Percentiles rank a stretch among this genome's conserved stretches.
Conservation (phyloP, 345 rosid species). For the Theobroma cacao region DNA sequence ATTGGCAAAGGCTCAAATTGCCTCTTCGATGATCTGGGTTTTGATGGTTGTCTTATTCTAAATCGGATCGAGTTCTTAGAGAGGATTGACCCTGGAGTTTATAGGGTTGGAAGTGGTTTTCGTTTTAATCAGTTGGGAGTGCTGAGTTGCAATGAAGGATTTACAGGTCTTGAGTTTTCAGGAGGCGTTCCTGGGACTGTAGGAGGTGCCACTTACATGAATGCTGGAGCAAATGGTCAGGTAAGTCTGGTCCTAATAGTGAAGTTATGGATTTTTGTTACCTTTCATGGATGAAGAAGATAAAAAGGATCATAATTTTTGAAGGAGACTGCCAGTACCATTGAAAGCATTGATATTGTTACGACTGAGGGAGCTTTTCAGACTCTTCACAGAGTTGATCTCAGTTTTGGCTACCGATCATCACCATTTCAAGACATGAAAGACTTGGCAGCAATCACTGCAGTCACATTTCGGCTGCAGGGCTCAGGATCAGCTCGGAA, state of each 20-base stretch:
- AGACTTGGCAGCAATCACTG: conserved; percentile 31
- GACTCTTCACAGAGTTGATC: conserved; percentile 20
- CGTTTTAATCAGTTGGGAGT: conserved; percentile 27
- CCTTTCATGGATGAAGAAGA: background rate
- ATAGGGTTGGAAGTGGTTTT: conserved; percentile 38
- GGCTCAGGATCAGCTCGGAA: conserved; percentile 22
- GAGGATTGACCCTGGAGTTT: conserved; percentile 24
- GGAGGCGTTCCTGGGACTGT: conserved; percentile 30
- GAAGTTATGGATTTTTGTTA: background rate
- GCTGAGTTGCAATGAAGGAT: conserved; percentile 22
- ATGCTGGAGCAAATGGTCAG: conserved; percentile 35
- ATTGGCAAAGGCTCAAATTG: conserved; percentile 40
- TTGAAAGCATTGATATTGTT: conserved; percentile 25
- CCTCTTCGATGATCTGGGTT: conserved; percentile 38
- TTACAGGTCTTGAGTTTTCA: conserved; percentile 33
- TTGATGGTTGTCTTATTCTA: conserved; percentile 37
- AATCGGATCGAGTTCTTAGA: conserved; percentile 34
- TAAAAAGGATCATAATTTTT: background rate
- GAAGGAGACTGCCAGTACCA: conserved; percentile 30
- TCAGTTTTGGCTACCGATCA: conserved; percentile 28
- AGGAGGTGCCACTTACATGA: conserved; percentile 36
- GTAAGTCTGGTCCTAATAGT: background rate
- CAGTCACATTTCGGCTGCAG: conserved; percentile 28
- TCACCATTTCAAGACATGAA: conserved; percentile 31
- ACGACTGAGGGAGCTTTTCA: conserved; percentile 18